Evolutionary conservation across 2,329 filamentous ascomycete genomes (phyloP).

Genomic region (Alternaria postmessia): DNA sequence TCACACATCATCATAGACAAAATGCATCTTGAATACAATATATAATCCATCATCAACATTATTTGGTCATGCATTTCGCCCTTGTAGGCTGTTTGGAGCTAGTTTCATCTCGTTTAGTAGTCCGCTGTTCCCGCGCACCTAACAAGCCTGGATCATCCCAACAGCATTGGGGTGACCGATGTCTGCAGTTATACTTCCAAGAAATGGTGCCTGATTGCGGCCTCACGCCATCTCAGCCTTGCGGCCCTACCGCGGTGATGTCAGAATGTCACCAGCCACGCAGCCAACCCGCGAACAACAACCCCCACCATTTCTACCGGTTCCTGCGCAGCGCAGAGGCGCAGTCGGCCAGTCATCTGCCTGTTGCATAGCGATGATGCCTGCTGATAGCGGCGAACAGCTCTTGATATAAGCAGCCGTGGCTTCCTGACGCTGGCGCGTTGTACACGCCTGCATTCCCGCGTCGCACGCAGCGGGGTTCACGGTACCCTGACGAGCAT

Average conservation of each 20-base stretch:
- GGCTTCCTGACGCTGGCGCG: conserved; percentile 13
- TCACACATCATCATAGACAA: conserved; percentile 40
- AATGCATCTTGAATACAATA: conserved; percentile 24
- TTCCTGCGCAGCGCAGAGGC: conserved; percentile 34
- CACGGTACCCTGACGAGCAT: conserved; percentile 29
- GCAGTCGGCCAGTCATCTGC: conserved; percentile 36
- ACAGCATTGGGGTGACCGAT: not conserved
- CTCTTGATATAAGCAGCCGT: conserved; percentile 21
- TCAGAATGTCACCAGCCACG: conserved; percentile 24
- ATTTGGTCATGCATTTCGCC: not conserved
- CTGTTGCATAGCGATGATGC: conserved; percentile 22
- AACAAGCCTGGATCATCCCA: not conserved
- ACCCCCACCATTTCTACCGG: conserved; percentile 21
- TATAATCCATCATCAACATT: conserved; percentile 12
- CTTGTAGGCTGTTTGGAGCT: not conserved
- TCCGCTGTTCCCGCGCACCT: not conserved
- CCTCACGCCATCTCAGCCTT: conserved; percentile 26
- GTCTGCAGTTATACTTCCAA: not conserved
- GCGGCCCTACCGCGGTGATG: conserved; percentile 26
- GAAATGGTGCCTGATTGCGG: conserved; percentile 23
- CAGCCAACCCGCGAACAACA: conserved; percentile 20
- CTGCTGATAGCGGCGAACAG: conserved; percentile 20
- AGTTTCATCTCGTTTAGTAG: not conserved
- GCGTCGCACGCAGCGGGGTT: conserved; percentile 27
- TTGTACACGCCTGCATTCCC: conserved; percentile 17